These are phyloP conservation scores for Fusarium sp. DNA, from an alignment of 2,329 filamentous ascomycete genomes.

Conservation along the genomic window DNA sequence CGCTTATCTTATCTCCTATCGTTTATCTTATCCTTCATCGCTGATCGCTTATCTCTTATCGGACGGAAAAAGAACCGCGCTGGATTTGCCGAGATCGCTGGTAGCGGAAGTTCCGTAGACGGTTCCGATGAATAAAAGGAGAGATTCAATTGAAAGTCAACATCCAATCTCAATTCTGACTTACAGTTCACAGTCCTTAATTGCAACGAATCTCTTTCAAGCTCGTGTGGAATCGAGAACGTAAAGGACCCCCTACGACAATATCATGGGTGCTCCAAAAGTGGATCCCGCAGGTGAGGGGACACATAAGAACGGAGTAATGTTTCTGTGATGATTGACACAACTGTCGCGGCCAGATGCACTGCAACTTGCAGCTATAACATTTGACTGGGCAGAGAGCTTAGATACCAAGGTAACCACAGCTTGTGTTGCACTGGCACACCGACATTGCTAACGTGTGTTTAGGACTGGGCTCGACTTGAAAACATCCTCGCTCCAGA, in stretches of 20 bases:
- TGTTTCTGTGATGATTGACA: neutral
- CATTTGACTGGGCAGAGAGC: constrained; percentile 9
- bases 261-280: neutral
- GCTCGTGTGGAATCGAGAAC: accelerated
- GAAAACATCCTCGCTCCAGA: neutral
- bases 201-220: neutral
- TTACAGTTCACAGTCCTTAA: neutral
- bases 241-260: neutral
- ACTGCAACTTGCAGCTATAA: neutral
- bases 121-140: neutral
- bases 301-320: accelerated
- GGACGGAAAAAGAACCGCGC: neutral
- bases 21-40: too few relatives aligned
- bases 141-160: neutral
- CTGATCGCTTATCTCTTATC: neutral
- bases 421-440: too few relatives aligned
- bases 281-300: constrained; percentile 10
- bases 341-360: neutral
- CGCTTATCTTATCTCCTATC: too few relatives aligned
- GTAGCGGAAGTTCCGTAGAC: neutral
- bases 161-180: neutral
- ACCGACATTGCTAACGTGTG: accelerated
- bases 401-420: neutral
- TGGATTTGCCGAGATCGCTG: neutral
- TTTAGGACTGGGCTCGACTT: constrained; percentile 3